Evolutionary conservation across 257 asterid species (phyloP), one percentile per base, ranked within the genome.

Genomic region (Capsicum pubescens): DNA sequence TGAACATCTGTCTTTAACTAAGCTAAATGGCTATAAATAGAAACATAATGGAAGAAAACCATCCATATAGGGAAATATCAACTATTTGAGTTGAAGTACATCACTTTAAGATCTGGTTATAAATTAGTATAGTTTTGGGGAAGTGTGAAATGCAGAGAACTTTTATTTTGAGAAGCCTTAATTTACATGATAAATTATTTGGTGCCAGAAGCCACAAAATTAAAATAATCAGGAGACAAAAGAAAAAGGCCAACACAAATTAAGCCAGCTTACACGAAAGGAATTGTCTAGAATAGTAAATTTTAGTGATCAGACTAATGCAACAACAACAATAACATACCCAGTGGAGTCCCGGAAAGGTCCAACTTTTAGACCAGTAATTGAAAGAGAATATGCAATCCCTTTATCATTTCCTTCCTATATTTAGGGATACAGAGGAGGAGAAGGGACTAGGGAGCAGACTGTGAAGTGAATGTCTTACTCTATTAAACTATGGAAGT

Each of bases 401-500:
- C 32, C 32, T 26, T 26, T 26, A 26, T 26, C 32, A 26, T 26
- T 26, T 26, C 32, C 32, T 26, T 26, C 32, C 32, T 26, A 26
- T 26, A 26, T 26, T 26, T 26, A 26, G 32, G 32, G 32, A 26
- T 26, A 26, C 32, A 26, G 32, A 26, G 32, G 32, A 26, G 32
- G 32, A 26, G 32, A 26, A 26, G 32, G 32, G 32, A 26, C 32
- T 26, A 26, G 32, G 32, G 32, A 26, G 1, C 1, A 26, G 32
- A 26, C 32, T 26, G 32, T 26, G 32, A 26, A 26, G 32, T 26
- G 32, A 26, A 26, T 26, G 32, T 26, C 32, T 26, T 26, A 26
- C 99, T 12, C 85, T 86, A 78, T 97, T 98, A 83, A 97, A 94
- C 69, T 92, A 88, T 83, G 97, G 93, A 88, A 93, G 91, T 83